Evolutionary conservation across 2,329 filamentous ascomycete species (phyloP).

Genomic region (Arthrinium puccinioides): DNA sequence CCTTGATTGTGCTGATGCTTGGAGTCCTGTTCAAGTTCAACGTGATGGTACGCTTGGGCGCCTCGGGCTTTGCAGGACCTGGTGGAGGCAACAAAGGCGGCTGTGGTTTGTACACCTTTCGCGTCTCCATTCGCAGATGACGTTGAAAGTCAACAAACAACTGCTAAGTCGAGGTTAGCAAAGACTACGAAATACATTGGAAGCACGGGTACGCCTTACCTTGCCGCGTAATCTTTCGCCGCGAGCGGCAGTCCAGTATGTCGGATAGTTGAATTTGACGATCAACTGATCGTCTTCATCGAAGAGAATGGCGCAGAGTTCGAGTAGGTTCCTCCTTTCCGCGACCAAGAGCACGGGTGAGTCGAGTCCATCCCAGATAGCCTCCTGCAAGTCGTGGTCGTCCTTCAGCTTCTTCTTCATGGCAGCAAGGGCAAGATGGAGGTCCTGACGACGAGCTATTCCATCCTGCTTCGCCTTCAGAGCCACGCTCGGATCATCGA

Average conservation of each 20-base stretch:
- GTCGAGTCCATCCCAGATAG: constrained; percentile 41
- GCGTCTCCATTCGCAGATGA: constrained; percentile 17
- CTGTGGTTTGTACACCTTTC: constrained; percentile 15
- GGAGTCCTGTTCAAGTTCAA: constrained; percentile 20
- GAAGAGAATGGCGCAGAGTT: constrained; percentile 44
- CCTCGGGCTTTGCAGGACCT: constrained; percentile 12
- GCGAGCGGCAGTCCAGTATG: constrained; percentile 31
- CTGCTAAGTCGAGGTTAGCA: neutral
- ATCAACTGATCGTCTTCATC: constrained; percentile 38
- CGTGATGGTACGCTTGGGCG: constrained; percentile 24
- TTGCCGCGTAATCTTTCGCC: constrained; percentile 16
- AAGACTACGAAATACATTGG: neutral
- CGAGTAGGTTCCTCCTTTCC: constrained; percentile 43
- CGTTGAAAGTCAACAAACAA: constrained; percentile 17
- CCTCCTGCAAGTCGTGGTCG: constrained; percentile 34
- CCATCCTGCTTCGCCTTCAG: constrained; percentile 37
- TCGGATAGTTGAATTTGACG: constrained; percentile 39
- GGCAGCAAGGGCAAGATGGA: constrained; percentile 37
- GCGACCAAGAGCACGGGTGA: constrained; percentile 37
- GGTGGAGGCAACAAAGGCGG: constrained; percentile 1
- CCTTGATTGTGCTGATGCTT: constrained; percentile 13
- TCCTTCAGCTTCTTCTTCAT: constrained; percentile 40
- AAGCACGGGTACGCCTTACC: constrained; percentile 1
- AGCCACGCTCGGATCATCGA: constrained; percentile 36
- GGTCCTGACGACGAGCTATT: constrained; percentile 39